Evolutionary conservation across 2,329 filamentous ascomycete species (phyloP).

Genomic region (Xylaria arbuscula): DNA sequence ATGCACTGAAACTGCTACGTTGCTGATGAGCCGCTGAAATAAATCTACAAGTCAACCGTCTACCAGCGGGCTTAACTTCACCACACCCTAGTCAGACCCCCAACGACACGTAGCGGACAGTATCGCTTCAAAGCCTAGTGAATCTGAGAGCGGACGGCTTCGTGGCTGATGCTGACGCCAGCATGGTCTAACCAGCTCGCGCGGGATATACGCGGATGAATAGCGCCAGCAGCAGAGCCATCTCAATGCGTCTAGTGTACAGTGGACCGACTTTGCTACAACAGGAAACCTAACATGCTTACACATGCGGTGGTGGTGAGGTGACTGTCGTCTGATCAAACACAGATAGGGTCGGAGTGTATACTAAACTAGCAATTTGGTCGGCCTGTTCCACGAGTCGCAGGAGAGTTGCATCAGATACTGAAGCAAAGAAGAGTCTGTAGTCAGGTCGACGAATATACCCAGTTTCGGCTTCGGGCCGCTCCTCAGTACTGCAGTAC

Average conservation of each 20-base stretch:
- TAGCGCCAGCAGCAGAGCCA: neutral
- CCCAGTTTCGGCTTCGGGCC: neutral
- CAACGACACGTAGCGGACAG: neutral
- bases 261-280: neutral
- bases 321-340: neutral
- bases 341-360: neutral
- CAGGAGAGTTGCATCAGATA: neutral
- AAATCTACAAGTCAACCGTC: neutral
- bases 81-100: neutral
- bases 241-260: neutral
- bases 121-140: constrained; percentile 1
- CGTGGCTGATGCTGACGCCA: constrained; percentile 29
- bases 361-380: no score
- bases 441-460: no score
- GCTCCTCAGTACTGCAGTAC: neutral
- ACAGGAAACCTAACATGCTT: neutral
- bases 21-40: constrained; percentile 2
- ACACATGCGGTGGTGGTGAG: neutral
- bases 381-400: no score
- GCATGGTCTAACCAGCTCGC: neutral
- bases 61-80: neutral
- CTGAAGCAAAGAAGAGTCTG: neutral
- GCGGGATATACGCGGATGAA: neutral
- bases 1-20: neutral
- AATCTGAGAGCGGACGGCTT: constrained; percentile 13